Base-by-base conservation (phyloP, 2,329 filamentous ascomycete genomes). In the Neopestalotiopsis clavispora region DNA sequence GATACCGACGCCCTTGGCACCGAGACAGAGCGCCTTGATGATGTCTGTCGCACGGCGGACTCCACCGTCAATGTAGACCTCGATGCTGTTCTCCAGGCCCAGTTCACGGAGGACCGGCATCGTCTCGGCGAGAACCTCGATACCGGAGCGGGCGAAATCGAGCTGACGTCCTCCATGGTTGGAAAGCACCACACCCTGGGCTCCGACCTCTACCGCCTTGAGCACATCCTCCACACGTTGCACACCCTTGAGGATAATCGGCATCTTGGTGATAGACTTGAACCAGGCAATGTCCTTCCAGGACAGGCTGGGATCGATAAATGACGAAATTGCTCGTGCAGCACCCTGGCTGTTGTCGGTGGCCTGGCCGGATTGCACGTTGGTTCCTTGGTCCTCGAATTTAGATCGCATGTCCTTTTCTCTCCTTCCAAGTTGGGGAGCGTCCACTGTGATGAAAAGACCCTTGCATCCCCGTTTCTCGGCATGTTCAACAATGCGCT, bases 361-460 rank as follows among this genome's bases (percentile, higher is more conserved):
- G 67, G 86, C 81, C 69, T 91, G 86, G 65, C 92, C 93, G 13
- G 84, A 84, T 81, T 98, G 96, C 14, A 98, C 94, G 76, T 90
- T 92, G 34, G 92, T 92, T 9, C 95, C 95, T 14, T 88, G 88
- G 74, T 97, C 95, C 49, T 89, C 89, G 78, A 97, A 97, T 81
- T 98, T 98, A 73, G 88, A 89, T 52, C 96, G 93, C 96, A 98
- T 98, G 80, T 98, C 96, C 84, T 98, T 99, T 81, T 99, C 96
- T 73, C 96, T 88, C 52, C 96, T 91, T 57, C 96, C 96, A 28
- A 99, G 90, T 81, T 98, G 95, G 5, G 96, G 96, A 66, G 96
- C 96, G 80, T 99, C 96, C 67, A 99, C 96, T 2, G 96, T 99
- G 83, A 99, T 98, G 86, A 99, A 99, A 20, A 99, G 90, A 10